Base-by-base conservation (phyloP, 495 filamentous ascomycete species). In the Chaetomium tenue region DNA sequence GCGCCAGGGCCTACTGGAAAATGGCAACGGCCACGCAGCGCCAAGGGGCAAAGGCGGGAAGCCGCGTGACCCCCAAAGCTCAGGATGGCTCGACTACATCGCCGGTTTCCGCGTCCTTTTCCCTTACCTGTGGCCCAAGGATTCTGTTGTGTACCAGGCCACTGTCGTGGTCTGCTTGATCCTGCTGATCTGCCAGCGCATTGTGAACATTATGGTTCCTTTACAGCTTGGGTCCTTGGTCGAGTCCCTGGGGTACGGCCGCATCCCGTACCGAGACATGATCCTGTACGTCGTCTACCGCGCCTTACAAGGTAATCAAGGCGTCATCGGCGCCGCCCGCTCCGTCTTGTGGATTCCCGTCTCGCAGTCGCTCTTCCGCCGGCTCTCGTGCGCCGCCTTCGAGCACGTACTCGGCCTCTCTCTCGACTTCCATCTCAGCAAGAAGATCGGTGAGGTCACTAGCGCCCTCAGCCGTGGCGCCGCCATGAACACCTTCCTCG, bases 381-480 rank as follows among this genome's bases (percentile, higher is more conserved):
- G 40, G 5, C 40, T 44, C 40, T 44, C 40, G 13, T 44, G 40
- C 13, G 91, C 93, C 13, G 89, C 92, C 12, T 97, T 97, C 69
- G 93, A 97, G 75, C 93, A 97, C 72, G 93, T 97, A 18, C 93
- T 96, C 73, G 84, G 87, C 46, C 85, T 97, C 13, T 96, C 92
- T 75, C 81, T 97, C 66, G 93, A 97, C 71, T 97, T 97, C 71
- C 93, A 97, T 74, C 84, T 97, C 18, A 90, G 91, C 52, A 97
- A 97, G 77, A 91, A 91, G 75, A 96, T 92, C 2, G 93, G 93
- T 39, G 93, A 97, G 74, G 91, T 44, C 15, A 44, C 40, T 15
- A 44, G 13, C 6, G 40, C 40, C 40, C 40, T 44, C 40, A 44
- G 15, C 40, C 40, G 40, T 15, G 40, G 40, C 40, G 40, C 40